phyloP scores from a whole-genome alignment of 495 filamentous ascomycete genomes.

The Aspergillus kassunensis region DNA sequence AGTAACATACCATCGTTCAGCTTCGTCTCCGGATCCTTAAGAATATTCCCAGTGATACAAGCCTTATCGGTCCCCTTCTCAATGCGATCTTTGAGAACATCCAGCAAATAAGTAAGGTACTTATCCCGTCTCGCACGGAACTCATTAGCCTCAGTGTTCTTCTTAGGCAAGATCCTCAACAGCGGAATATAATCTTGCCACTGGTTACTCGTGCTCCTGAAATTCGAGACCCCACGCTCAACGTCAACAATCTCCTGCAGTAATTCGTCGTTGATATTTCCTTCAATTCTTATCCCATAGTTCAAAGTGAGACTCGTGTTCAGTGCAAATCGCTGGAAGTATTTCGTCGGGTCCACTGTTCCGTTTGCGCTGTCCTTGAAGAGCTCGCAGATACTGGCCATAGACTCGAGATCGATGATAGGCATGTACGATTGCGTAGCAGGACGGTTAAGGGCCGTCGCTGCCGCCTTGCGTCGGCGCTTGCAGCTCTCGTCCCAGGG shows the following conservation, averaged over 20 bases:
- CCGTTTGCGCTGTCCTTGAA: conserved; percentile 54
- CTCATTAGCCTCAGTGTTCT: conserved; percentile 48
- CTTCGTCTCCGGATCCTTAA: conserved; percentile 62
- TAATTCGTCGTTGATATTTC: conserved; percentile 53
- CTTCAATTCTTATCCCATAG: conserved; percentile 61
- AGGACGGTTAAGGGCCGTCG: conserved; percentile 64
- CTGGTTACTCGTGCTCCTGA: conserved; percentile 63
- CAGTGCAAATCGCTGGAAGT: conserved; percentile 65
- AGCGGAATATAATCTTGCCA: conserved; percentile 69
- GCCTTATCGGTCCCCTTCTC: conserved; percentile 61
- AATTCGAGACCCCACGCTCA: conserved; percentile 59
- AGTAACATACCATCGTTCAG: conserved; percentile 51
- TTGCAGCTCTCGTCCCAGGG: conserved; percentile 76
- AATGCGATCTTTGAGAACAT: conserved; percentile 57
- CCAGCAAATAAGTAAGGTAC: conserved; percentile 56
- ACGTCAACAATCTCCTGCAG: conserved; percentile 61
- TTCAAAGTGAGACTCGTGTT: conserved; percentile 65
- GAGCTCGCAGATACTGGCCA: conserved; percentile 61
- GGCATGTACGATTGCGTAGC: conserved; percentile 68
- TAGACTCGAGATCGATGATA: conserved; percentile 65
- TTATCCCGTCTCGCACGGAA: conserved; percentile 52
- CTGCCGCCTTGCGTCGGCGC: conserved; percentile 63
- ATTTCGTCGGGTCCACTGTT: conserved; percentile 54
- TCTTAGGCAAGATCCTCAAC: conserved; percentile 53
- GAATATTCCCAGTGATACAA: conserved; percentile 65